Evolutionary conservation across 2,329 filamentous ascomycete species (phyloP), one percentile per base, ranked within the genome.

Genomic region (Phaeoacremonium minimum): DNA sequence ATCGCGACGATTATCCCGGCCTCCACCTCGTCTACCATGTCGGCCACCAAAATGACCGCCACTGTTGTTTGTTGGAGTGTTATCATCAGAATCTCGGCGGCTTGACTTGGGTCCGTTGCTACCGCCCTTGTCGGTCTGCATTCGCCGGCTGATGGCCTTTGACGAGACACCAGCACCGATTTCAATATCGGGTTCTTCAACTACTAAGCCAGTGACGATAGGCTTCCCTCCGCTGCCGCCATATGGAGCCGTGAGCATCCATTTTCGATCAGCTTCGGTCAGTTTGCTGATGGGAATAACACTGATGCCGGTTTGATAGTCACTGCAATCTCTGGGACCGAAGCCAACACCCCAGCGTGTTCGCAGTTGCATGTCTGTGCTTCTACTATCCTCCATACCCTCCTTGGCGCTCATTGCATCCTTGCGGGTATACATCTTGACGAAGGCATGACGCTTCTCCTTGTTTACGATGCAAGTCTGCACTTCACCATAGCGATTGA

Each of bases 391-490:
- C 58, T 96, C 90, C 81, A 97, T 95, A 35, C 82, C 87, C 26
- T 85, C 78, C 57, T 94, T 94, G 34, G 93, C 93, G 44, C 61
- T 69, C 41, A 95, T 75, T 12, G 93, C 91, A 60, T 95, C 88
- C 44, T 80, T 75, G 26, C 94, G 87, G 45, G 80, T 93, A 48
- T 93, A 77, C 93, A 98, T 98, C 67, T 98, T 98, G 53, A 98
- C 91, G 58, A 98, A 98, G 6, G 93, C 93, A 61, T 98, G 93
- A 14, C 93, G 86, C 67, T 97, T 98, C 55, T 98, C 93, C 53
- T 88, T 85, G 66, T 98, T 97, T 48, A 96, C 90, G 47, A 98
- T 98, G 63, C 91, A 97, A 2, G 91, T 96, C 62, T 98, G 93
- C 4, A 98, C 93, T 36, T 82, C 72, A 41, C 93, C 93, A 55